These are phyloP conservation scores for Agaricales sp. DNA, from an alignment of 1,284 basidiomycete genomes.

Conservation along the genomic window DNA sequence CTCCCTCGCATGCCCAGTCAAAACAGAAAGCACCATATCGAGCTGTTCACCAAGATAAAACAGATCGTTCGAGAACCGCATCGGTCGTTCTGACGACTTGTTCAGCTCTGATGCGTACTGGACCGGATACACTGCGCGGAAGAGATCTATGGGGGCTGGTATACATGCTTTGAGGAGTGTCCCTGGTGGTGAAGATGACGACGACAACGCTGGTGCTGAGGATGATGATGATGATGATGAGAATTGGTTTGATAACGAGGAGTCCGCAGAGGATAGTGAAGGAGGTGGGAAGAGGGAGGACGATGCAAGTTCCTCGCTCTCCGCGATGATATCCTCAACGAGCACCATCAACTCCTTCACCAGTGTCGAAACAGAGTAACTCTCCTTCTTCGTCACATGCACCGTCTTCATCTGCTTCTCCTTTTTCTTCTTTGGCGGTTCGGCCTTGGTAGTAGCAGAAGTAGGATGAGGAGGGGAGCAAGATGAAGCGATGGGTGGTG, in stretches of 20 bases:
- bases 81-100: constrained; percentile 46
- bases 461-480: constrained; percentile 6
- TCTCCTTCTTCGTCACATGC: constrained; percentile 23
- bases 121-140: constrained; percentile 75
- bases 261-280: constrained; percentile 9
- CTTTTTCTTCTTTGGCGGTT: constrained; percentile 12
- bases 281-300: constrained; percentile 46
- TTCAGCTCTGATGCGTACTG: constrained; percentile 43
- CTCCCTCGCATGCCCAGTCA: constrained; percentile 30
- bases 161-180: constrained; percentile 49
- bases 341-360: constrained; percentile 47
- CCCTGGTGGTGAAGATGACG: constrained; percentile 29
- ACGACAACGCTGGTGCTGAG: no score
- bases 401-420: constrained; percentile 5
- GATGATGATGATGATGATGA: no score
- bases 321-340: constrained; percentile 47
- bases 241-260: no score
- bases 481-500: constrained; percentile 10
- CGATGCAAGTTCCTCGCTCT: constrained; percentile 44
- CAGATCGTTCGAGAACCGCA: constrained; percentile 87
- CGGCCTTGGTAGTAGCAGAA: constrained; percentile 11
- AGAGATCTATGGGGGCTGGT: constrained; percentile 68
- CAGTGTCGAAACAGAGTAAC: constrained; percentile 46
- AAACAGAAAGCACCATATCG: constrained; percentile 23
- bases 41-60: constrained; percentile 52